Conservation (phyloP, 805 yeast genomes). For the Metschnikowia colocasiae region DNA sequence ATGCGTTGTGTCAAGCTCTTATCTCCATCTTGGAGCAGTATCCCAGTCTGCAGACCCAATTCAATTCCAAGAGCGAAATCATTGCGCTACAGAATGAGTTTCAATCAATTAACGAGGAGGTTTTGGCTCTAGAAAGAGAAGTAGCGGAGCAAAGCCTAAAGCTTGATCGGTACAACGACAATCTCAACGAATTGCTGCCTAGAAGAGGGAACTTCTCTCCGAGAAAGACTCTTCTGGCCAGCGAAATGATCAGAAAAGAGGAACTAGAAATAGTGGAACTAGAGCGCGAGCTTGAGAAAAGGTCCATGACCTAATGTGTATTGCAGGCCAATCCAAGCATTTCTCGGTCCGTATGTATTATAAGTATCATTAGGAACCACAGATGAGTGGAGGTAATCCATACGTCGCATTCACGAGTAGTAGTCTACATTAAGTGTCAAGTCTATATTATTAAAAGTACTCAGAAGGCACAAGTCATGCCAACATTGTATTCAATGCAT, state of each 20-base stretch:
- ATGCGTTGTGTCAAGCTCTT: conserved; percentile 33
- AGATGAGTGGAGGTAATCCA: no score
- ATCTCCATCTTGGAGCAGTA: conserved; percentile 8
- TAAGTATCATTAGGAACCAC: no score
- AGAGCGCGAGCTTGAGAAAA: conserved; percentile 31
- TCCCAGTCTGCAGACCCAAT: conserved; percentile 6
- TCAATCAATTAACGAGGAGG: conserved; percentile 33
- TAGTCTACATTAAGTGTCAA: not conserved
- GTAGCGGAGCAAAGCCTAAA: conserved; percentile 43
- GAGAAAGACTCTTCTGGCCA: conserved; percentile 23
- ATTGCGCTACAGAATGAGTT: conserved; percentile 30
- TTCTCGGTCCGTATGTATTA: not conserved
- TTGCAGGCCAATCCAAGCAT: conserved; percentile 4
- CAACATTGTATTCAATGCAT: not conserved
- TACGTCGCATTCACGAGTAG: not conserved
- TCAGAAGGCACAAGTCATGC: not conserved
- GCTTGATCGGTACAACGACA: conserved; percentile 30
- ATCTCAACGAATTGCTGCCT: conserved; percentile 22
- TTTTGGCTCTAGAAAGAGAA: conserved; percentile 39
- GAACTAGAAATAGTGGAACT: conserved; percentile 44
- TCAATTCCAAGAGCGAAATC: not conserved
- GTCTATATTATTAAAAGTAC: conserved; percentile 2
- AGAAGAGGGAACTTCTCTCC: conserved; percentile 8
- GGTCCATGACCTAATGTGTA: conserved; percentile 1
- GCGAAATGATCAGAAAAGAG: conserved; percentile 42